Percentiles rank a stretch among this genome's conserved stretches.
Evolutionary conservation across 1,284 basidiomycete species (phyloP).

Genomic region (Moesziomyces parantarcticus): DNA sequence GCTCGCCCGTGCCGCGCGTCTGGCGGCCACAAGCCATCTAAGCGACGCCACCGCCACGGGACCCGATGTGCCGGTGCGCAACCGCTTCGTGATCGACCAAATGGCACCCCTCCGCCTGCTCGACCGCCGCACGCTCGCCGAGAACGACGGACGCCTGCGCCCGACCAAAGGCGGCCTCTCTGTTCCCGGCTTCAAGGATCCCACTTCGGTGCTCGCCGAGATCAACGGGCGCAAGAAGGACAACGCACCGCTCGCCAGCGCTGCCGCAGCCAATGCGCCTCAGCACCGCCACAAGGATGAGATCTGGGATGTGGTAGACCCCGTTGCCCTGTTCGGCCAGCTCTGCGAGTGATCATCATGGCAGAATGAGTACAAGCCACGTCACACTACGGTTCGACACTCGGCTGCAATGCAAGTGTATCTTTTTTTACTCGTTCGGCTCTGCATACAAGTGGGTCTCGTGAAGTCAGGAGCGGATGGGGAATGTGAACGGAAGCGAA

Average conservation of each 20-base stretch:
- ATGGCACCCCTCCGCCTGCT: conserved; percentile 57
- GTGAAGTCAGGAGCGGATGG: neutral
- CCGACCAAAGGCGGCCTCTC: conserved; percentile 48
- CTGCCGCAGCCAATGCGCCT: conserved; percentile 2
- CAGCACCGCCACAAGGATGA: conserved; percentile 56
- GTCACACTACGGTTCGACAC: neutral
- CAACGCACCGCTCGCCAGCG: neutral
- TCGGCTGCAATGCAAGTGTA: neutral
- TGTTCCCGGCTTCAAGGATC: conserved; percentile 25
- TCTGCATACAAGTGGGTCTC: neutral
- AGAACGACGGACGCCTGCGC: conserved; percentile 31
- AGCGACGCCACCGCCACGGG: conserved; percentile 14
- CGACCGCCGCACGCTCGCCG: conserved; percentile 51
- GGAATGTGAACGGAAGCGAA: neutral
- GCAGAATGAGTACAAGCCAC: neutral
- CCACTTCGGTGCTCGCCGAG: conserved; percentile 23
- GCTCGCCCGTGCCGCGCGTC: conserved; percentile 23
- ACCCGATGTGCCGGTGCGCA: conserved; percentile 27
- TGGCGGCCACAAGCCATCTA: conserved; percentile 54
- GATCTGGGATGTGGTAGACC: conserved; percentile 64
- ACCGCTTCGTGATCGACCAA: conserved; percentile 59
- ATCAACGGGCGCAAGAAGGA: conserved; percentile 46
- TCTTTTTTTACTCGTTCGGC: neutral
- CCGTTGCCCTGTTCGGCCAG: conserved; percentile 55
- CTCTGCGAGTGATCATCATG: conserved; percentile 39